Conservation (phyloP, 345 rosid species). For the Pistacia vera region DNA sequence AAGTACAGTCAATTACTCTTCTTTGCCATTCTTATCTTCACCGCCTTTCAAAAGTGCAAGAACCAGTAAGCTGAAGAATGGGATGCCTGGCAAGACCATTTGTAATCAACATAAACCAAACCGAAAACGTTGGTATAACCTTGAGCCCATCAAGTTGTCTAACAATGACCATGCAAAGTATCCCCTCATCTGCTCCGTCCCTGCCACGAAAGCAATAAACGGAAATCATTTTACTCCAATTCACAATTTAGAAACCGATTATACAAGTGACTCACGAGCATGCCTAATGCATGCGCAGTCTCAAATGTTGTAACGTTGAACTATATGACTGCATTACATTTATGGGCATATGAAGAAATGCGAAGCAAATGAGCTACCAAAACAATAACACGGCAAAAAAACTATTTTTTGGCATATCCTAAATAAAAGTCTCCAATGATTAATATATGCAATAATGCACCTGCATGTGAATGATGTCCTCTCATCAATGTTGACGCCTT, state of each 20-base stretch:
- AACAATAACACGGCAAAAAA: too few species aligned
- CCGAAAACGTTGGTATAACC: constrained; percentile 95
- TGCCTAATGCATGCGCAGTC: neutral
- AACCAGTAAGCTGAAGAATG: constrained; percentile 92
- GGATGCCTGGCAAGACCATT: constrained; percentile 77
- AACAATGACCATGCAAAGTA: constrained; percentile 92
- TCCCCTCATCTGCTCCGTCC: constrained; percentile 84
- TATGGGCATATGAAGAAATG: neutral
- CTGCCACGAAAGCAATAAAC: constrained; percentile 32
- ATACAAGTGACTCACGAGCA: neutral
- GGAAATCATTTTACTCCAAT: neutral
- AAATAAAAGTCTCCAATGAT: neutral
- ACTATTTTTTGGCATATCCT: neutral
- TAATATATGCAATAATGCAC: neutral
- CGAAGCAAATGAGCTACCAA: neutral
- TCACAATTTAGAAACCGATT: neutral
- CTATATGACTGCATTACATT: neutral
- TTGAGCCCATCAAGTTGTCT: constrained; percentile 92
- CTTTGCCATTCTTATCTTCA: constrained; percentile 46
- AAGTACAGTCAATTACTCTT: constrained; percentile 30
- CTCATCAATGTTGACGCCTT: neutral
- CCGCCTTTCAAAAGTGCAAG: constrained; percentile 61
- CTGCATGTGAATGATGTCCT: neutral
- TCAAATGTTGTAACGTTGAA: neutral
- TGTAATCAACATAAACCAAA: constrained; percentile 81